These are phyloP conservation scores for Coemansia sp. DNA, from an alignment of 192 early-diverging fungal genomes.

Conservation along the genomic window DNA sequence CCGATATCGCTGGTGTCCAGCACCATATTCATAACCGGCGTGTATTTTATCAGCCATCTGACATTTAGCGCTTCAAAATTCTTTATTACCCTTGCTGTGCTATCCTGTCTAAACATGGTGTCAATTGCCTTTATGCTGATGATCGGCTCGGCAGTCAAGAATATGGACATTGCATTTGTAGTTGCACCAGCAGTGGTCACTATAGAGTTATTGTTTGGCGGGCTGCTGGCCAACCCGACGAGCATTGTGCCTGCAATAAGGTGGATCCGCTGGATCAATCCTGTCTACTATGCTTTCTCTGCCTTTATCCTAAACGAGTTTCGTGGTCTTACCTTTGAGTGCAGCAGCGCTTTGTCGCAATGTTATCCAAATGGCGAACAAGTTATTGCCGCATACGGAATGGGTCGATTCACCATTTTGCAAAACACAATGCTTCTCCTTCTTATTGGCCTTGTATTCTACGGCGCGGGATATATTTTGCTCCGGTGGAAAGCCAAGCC, in stretches of 20 bases:
- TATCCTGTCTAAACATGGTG: constrained; percentile 38
- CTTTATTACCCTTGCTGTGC: constrained; percentile 39
- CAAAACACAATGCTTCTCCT: constrained; percentile 32
- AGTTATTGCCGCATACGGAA: constrained; percentile 38
- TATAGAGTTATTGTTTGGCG: constrained; percentile 53
- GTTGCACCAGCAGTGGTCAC: constrained; percentile 44
- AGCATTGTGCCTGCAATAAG: constrained; percentile 42
- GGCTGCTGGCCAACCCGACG: constrained; percentile 46
- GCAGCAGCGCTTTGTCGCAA: constrained; percentile 20
- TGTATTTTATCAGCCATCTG: constrained; percentile 51
- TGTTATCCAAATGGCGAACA: constrained; percentile 42
- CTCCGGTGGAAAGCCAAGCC: constrained; percentile 55
- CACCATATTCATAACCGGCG: constrained; percentile 35
- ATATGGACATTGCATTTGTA: constrained; percentile 45
- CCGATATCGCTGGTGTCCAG: constrained; percentile 39
- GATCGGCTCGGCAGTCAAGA: constrained; percentile 39
- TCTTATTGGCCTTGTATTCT: constrained; percentile 26
- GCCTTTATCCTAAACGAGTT: constrained; percentile 55
- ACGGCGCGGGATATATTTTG: constrained; percentile 33
- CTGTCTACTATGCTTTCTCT: constrained; percentile 46
- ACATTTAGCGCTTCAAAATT: constrained; percentile 37
- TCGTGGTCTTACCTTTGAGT: constrained; percentile 32
- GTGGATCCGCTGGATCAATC: constrained; percentile 56
- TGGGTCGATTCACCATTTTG: constrained; percentile 39
- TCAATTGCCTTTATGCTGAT: constrained; percentile 51